A percentile compares a stretch with the other conserved stretches of the same genome.
Conservation (phyloP, 139 green algal species). For the Closterium sp. region DNA sequence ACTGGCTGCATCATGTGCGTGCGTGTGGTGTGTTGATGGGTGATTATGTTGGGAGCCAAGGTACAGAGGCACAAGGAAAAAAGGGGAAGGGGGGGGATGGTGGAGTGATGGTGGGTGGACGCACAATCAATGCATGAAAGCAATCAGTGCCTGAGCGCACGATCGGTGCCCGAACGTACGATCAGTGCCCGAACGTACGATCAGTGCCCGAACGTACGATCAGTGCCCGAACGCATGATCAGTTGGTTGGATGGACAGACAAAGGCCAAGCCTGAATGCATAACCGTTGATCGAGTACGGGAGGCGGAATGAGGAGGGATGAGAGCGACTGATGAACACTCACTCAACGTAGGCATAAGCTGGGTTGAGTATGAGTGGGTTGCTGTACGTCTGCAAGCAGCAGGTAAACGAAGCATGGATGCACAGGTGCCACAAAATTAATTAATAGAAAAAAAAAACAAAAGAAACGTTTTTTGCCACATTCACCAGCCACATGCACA, state of each 20-base stretch:
- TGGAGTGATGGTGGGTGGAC: neutral
- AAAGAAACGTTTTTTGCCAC: no score
- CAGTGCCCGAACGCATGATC: neutral
- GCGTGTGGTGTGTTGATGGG: neutral
- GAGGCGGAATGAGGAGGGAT: neutral
- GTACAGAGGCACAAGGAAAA: neutral
- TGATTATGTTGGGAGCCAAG: neutral
- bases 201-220: neutral
- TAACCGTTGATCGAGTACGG: no score
- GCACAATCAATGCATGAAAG: neutral
- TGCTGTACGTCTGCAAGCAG: neutral
- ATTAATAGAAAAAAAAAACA: no score
- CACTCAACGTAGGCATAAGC: neutral
- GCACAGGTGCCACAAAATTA: no score
- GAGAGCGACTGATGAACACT: neutral
- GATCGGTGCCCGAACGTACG: neutral
- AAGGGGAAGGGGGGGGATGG: neutral
- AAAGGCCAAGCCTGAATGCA: no score
- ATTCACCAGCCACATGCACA: no score
- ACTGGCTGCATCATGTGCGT: neutral
- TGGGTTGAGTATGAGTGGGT: neutral
- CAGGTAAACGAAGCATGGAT: neutral
- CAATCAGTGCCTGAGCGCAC: no score
- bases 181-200: neutral
- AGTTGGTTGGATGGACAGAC: neutral